Conservation (phyloP, 1,139 yeast genomes). For the Zygoascus sp. region DNA sequence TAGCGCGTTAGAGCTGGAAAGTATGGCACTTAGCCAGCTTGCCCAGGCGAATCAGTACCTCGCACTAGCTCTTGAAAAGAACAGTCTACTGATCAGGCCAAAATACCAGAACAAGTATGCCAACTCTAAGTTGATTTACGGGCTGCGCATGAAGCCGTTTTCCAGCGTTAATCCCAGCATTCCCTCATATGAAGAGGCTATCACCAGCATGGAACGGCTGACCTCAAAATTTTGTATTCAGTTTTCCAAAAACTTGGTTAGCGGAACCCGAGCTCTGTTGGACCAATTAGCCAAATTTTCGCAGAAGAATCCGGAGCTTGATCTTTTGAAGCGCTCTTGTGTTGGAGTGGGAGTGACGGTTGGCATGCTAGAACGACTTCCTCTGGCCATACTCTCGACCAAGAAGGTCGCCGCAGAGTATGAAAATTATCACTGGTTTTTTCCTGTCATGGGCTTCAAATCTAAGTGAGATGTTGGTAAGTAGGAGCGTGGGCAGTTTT, state of each 20-base stretch:
- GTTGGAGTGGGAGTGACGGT: slow-evolving; percentile 31
- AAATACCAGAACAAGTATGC: slow-evolving; percentile 30
- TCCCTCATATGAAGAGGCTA: slow-evolving; percentile 43
- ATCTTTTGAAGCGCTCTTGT: slow-evolving; percentile 31
- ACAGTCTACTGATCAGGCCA: slow-evolving; percentile 39
- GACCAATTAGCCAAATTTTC: slow-evolving; percentile 22
- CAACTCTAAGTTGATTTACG: slow-evolving; percentile 50
- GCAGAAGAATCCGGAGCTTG: slow-evolving; percentile 28
- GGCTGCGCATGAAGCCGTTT: slow-evolving; percentile 75
- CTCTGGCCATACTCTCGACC: slow-evolving; percentile 13
- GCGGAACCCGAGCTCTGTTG: slow-evolving; percentile 21
- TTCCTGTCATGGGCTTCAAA: slow-evolving; percentile 29
- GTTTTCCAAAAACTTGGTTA: slow-evolving; percentile 20
- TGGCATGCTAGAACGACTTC: slow-evolving; percentile 17
- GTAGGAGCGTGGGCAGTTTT: background rate
- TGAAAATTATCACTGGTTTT: slow-evolving; percentile 32
- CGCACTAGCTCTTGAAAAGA: slow-evolving; percentile 38
- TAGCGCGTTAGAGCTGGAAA: slow-evolving; percentile 37
- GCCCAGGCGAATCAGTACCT: slow-evolving; percentile 41
- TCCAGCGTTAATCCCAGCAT: slow-evolving; percentile 69
- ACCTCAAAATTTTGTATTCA: slow-evolving; percentile 19
- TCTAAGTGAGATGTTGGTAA: background rate
- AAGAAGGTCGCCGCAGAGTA: slow-evolving; percentile 19
- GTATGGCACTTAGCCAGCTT: slow-evolving; percentile 37
- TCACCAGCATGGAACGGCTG: slow-evolving; percentile 12